phyloP scores from a whole-genome alignment of 257 asterid species.

The Solanum pimpinellifolium region DNA sequence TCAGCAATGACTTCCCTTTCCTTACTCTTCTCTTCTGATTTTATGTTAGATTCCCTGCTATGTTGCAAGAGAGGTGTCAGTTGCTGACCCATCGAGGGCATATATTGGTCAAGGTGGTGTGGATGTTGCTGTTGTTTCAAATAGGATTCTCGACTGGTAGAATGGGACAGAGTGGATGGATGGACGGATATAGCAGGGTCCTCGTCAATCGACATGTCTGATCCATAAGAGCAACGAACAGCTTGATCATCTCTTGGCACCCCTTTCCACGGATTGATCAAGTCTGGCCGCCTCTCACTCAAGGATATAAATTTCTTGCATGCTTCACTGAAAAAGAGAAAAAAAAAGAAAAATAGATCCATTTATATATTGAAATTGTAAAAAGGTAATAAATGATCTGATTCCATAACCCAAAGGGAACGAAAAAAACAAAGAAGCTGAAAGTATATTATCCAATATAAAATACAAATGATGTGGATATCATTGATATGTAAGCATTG shows the following conservation, averaged over 20 bases:
- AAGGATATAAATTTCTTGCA: conserved; percentile 55
- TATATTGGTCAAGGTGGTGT: neutral
- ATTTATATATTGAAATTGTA: neutral
- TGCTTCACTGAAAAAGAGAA: conserved; percentile 46
- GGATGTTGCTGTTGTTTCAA: neutral
- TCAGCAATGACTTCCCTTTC: neutral
- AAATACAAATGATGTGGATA: neutral
- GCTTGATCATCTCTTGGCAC: conserved; percentile 29
- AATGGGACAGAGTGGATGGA: neutral
- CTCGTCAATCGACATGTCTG: conserved; percentile 36
- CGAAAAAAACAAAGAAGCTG: neutral
- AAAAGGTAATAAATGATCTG: neutral
- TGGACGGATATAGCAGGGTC: conserved; percentile 20
- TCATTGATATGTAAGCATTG: neutral
- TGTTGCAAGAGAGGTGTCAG: neutral
- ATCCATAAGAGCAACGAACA: conserved; percentile 45
- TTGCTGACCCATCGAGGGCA: neutral
- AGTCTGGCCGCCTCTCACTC: conserved; percentile 46
- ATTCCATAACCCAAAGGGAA: neutral
- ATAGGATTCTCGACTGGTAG: conserved; percentile 2
- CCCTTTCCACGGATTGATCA: conserved; percentile 47
- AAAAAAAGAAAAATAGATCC: neutral
- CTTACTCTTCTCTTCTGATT: conserved; percentile 10
- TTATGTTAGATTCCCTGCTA: conserved; percentile 14
- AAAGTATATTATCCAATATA: neutral